Evolutionary conservation across 1,139 yeast species (phyloP).

Genomic region (Scheffersomyces titani): DNA sequence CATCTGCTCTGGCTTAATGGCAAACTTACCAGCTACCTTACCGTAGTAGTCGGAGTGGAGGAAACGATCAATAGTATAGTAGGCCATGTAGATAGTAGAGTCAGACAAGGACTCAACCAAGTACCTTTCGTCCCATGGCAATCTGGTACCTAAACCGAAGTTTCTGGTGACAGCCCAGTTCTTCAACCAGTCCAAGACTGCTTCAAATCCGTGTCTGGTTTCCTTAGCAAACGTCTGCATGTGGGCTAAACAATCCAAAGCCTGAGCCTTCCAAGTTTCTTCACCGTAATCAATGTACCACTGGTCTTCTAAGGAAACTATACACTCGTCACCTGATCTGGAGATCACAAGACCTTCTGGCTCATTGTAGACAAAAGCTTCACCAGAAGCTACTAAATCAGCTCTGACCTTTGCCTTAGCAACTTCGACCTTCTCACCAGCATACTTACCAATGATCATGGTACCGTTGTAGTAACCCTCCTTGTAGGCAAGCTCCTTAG

Average conservation of each 20-base stretch:
- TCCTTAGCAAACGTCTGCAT: conserved; percentile 85
- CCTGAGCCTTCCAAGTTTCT: conserved; percentile 83
- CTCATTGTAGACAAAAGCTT: conserved; percentile 89
- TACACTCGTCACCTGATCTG: conserved; percentile 95
- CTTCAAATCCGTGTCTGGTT: conserved; percentile 90
- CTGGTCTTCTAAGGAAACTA: conserved; percentile 97
- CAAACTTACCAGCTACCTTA: conserved; percentile 65
- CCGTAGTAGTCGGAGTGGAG: conserved; percentile 90
- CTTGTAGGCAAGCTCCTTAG: conserved; percentile 93
- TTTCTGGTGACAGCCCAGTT: conserved; percentile 99
- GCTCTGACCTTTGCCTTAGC: conserved; percentile 88
- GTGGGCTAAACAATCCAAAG: conserved; percentile 72
- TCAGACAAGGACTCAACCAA: conserved; percentile 95
- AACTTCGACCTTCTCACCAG: conserved; percentile 85
- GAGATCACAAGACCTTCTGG: conserved; percentile 90
- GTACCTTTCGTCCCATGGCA: conserved; percentile 97
- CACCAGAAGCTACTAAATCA: conserved; percentile 74
- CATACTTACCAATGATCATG: conserved; percentile 77
- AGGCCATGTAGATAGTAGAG: conserved; percentile 95
- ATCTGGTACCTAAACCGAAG: conserved; percentile 91
- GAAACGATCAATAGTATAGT: conserved; percentile 86
- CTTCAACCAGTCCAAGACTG: conserved; percentile 93
- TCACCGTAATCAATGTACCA: conserved; percentile 99
- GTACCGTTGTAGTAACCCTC: conserved; percentile 95
- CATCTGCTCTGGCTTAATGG: conserved; percentile 79